Base-by-base conservation (phyloP, 768 basidiomycete species). In the Leucocoprinus sp. region DNA sequence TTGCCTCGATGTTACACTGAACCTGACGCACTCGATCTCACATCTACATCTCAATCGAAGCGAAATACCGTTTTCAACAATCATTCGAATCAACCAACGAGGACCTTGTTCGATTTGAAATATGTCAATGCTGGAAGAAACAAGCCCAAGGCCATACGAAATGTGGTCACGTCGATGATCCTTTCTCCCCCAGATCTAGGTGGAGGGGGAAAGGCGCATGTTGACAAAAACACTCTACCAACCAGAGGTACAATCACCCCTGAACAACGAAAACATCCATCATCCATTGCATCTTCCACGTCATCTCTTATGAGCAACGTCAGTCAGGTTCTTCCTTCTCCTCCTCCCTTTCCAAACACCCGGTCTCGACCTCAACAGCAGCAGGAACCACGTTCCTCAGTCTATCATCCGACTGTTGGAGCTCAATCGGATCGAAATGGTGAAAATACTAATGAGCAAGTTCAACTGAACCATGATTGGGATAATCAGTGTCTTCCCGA, bases 91-190 rank as follows among this genome's bases (percentile, higher is more conserved):
- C 18, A 45, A 14, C 36, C 26, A 17, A 22, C 46, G 26, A 41
- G 34, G 21, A 48, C n/a, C 21, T 17, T 48, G 24, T 48, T 48
- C 24, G 33, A 39, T 21, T 33, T 48, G 18, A 41, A 34, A 6
- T 42, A 48, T 28, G 24, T 48, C 9, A 34, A 48, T 9, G 26
- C n/a, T 27, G 15, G 28, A 21, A 33, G 12, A 11, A 22, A 21
- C 11, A 37, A 48, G 22, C 33, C 40, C 4, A 33, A 17, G n/a
- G 31, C 41, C 21, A 15, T 36, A 2, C 41, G 46, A 24, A 48
- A 19, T 17, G 31, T 48, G 9, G 26, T 23, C 17, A 48, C 39
- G 11, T 17, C 19, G 8, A 18, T 21, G n/a, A 48, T 41, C 9
- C 28, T n/a, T n/a, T n/a, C 39, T 2, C 46, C 46, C 4, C 33